Evolutionary conservation across 495 filamentous ascomycete species (phyloP), one percentile per base, ranked within the genome.

Genomic region (Aspergillus ostianus): DNA sequence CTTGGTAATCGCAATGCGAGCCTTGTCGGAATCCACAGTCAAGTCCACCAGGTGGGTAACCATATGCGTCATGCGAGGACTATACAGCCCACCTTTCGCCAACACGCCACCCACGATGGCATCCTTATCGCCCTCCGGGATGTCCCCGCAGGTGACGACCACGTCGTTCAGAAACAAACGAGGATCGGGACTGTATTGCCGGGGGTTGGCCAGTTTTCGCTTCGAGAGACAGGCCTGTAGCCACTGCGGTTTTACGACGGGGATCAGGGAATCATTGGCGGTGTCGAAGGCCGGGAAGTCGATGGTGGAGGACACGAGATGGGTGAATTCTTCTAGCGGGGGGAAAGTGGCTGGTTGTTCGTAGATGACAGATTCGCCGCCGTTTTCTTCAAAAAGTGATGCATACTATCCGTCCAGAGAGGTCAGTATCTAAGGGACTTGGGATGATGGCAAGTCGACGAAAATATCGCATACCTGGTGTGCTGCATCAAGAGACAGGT

Each of bases 41-140:
- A 97, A 73, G 6, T 95, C 92, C 36, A 96, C 91, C 60, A 98
- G 80, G 73, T 99, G 94, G 2, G 94, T 99, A 8, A 89, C 89
- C 64, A 85, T 65, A 47, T 84, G 88, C 9, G 87, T 86, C 18
- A 96, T 66, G 46, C 81, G 77, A 55, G 82, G 80, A 19, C 85
- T 86, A 65, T 92, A 90, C 68, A 89, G 80, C 46, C 94, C 94
- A 29, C 94, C 94, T 75, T 95, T 88, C 0, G 95, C 93, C 60
- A 95, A 73, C 5, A 96, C 90, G 5, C 91, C 94, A 3, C 92
- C 94, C 51, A 89, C 85, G 55, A 99, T 97, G 0, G 91, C 88
- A 72, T 98, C 93, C 69, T 92, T 89, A 73, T 99, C 94, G 13
- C 84, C 87, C n/a, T 83, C 74, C 5, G 94, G 94, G 50, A 99